phyloP scores from a whole-genome alignment of 148 eudicot species.

The Dysphania ambrosioides region DNA sequence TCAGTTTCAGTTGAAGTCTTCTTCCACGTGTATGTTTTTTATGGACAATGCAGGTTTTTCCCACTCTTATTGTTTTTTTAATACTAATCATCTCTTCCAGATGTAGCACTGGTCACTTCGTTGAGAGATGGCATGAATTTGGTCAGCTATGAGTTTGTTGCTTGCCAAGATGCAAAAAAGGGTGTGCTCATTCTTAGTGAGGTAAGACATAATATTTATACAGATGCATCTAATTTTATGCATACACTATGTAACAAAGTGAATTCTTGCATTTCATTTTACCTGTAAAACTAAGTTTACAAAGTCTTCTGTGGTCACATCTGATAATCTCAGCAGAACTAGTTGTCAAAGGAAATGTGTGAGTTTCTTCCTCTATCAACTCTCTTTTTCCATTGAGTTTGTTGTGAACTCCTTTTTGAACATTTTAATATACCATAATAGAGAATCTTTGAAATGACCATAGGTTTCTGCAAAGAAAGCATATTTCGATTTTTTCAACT shows the following conservation, averaged over 20 bases:
- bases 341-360: not conserved
- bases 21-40: too few species aligned
- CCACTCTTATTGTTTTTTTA: not conserved
- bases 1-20: too few species aligned
- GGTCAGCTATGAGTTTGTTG: slow-evolving; percentile 94
- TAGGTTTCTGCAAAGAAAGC: too few species aligned
- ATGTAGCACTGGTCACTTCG: slow-evolving; percentile 91
- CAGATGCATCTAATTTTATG: not conserved
- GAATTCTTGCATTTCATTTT: not conserved
- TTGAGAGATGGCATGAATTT: slow-evolving; percentile 98
- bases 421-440: too few species aligned
- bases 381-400: too few species aligned
- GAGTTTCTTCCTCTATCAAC: too few species aligned
- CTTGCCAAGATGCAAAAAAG: slow-evolving; percentile 85
- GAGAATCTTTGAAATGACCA: too few species aligned
- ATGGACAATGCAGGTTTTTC: too few species aligned
- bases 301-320: not conserved
- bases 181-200: slow-evolving; percentile 97
- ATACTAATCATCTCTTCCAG: slow-evolving; percentile 33
- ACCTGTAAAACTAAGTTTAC: too few species aligned
- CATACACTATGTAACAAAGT: not conserved
- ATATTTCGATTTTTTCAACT: too few species aligned
- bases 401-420: too few species aligned
- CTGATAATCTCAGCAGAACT: not conserved
- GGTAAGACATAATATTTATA: slow-evolving; percentile 34